Conservation (phyloP, 495 filamentous ascomycete genomes). For the Pyrenula massariospora region DNA sequence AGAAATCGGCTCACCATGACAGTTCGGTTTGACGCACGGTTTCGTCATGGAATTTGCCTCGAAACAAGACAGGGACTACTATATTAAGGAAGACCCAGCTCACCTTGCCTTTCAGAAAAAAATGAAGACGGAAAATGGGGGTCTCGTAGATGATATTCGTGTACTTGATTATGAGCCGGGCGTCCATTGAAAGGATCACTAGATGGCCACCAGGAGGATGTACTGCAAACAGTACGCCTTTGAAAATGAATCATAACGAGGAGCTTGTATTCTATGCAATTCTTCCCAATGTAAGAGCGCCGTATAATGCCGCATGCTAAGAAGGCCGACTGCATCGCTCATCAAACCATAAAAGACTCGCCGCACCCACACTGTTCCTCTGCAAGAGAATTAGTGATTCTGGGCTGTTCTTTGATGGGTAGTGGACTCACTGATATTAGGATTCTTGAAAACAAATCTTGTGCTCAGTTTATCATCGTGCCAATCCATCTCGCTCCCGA, state of each 20-base stretch:
- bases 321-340: not conserved
- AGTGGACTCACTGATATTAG: slow-evolving; percentile 85
- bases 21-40: slow-evolving; percentile 46
- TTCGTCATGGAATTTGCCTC: slow-evolving; percentile 53
- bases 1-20: too few species aligned
- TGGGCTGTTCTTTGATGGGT: not conserved
- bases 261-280: slow-evolving; percentile 4
- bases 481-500: slow-evolving; percentile 99
- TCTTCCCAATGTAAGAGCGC: not conserved
- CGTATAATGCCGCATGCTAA: slow-evolving; percentile 1
- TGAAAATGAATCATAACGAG: not conserved
- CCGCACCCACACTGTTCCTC: slow-evolving; percentile 97
- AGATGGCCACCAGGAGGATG: not conserved
- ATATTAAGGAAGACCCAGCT: slow-evolving; percentile 33
- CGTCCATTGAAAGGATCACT: slow-evolving; percentile 16
- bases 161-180: slow-evolving; percentile 27
- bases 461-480: slow-evolving; percentile 85
- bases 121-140: slow-evolving; percentile 5
- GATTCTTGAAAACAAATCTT: slow-evolving; percentile 89
- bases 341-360: slow-evolving; percentile 85
- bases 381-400: slow-evolving; percentile 29
- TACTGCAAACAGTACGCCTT: not conserved
- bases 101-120: slow-evolving; percentile 33
- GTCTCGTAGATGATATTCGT: slow-evolving; percentile 13
- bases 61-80: slow-evolving; percentile 44